A percentile compares a stretch with the other conserved stretches of the same genome.
Conservation (phyloP, 495 filamentous ascomycete genomes). For the Penicillium robsamsonii region DNA sequence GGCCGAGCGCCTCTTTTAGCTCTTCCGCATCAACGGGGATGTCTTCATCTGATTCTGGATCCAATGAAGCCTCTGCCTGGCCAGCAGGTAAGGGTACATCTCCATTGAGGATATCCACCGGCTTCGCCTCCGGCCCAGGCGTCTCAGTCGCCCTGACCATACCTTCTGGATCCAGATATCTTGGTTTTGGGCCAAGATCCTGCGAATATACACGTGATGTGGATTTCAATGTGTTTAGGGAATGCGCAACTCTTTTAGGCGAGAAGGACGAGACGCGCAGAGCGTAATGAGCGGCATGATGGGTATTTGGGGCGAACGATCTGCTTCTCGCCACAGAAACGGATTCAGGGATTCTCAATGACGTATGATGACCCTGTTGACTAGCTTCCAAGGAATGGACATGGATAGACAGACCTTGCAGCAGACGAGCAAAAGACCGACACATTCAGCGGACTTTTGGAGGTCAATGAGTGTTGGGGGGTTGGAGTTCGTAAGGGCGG, state of each 20-base stretch:
- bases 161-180: background rate
- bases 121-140: conserved; percentile 12
- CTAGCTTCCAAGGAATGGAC: conserved; percentile 29
- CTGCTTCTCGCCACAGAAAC: conserved; percentile 28
- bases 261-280: background rate
- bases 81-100: conserved; percentile 16
- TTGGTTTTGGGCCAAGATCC: conserved; percentile 1
- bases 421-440: conserved; percentile 25
- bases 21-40: conserved; percentile 42
- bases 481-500: conserved; percentile 10
- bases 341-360: conserved; percentile 26
- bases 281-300: conserved; percentile 16
- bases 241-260: background rate
- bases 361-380: conserved; percentile 32
- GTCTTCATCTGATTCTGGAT: conserved; percentile 51
- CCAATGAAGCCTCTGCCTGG: conserved; percentile 27
- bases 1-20: conserved; percentile 49
- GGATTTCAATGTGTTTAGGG: background rate
- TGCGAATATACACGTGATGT: conserved; percentile 10
- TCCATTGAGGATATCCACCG: conserved; percentile 23
- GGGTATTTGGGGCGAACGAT: conserved; percentile 21
- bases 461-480: background rate
- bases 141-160: conserved; percentile 11
- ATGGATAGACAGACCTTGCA: conserved; percentile 34
- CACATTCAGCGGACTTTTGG: conserved; percentile 37